Evolutionary conservation across 495 filamentous ascomycete species (phyloP), one percentile per base, ranked within the genome.

Genomic region (Chaetomium cochliodes): DNA sequence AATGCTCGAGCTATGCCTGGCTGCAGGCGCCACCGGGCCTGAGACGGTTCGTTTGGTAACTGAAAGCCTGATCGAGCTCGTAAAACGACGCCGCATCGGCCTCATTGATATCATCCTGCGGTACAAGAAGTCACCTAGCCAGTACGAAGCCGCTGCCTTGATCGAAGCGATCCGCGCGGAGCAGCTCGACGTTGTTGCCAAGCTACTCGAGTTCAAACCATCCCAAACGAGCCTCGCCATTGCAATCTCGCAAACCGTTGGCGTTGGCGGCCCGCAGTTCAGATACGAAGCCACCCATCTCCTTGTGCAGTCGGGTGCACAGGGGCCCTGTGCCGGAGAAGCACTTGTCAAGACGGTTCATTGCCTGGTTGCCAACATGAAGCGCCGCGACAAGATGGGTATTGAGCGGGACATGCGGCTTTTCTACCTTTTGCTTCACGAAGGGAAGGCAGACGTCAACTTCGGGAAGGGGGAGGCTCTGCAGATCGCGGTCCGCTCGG

Each of bases 371-470:
- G 54, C 62, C 6, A 51, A 60, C 44, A 13, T 25, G 8, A 26
- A 58, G 25, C 42, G 49, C 22, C 56, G 50, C 11, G 57, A 63
- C 44, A 60, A 59, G 25, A 56, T 55, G 0, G 63, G 30, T 15
- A 63, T 47, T 18, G 56, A 60, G 15, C 65, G 67, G 39, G 76
- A 80, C 55, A 72, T 66, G 56, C 55, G 58, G 28, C 64, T 81
- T 1, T 70, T 80, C 8, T 69, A 68, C 50, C 69, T 72, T 1
- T 58, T 81, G 3, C 72, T 81, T 16, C 63, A 77, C 44, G 68
- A 81, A 22, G 78, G 78, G 5, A 74, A 70, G n/a, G 78, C 78
- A 18, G 79, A 81, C 57, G 68, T 81, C 7, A 71, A 81, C 57
- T 60, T 75, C 26, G 69, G 69, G 18, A 64, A 66, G 12, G 79